These are phyloP conservation scores for Candida smagusa DNA, from an alignment of 1,139 yeast species.

Conservation along the genomic window DNA sequence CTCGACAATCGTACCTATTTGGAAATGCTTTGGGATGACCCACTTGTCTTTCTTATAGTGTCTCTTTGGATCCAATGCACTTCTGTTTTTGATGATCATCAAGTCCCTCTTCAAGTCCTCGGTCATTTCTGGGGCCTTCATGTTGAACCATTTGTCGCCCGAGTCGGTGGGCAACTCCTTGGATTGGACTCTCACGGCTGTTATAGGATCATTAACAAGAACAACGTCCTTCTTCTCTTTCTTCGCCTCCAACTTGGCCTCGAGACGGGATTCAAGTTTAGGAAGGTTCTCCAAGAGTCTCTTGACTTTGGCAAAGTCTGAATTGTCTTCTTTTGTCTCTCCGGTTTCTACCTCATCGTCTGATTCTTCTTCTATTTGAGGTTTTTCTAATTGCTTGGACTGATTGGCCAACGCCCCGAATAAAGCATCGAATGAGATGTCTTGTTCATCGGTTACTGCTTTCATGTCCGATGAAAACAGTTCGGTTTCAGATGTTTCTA, in stretches of 20 bases:
- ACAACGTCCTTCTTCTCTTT: constrained; percentile 19
- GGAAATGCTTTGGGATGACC: constrained; percentile 77
- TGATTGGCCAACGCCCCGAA: constrained; percentile 14
- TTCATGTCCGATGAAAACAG: constrained; percentile 14
- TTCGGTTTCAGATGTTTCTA: constrained; percentile 17
- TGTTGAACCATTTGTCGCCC: constrained; percentile 74
- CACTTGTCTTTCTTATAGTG: constrained; percentile 89
- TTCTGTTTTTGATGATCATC: constrained; percentile 75
- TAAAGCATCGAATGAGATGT: constrained; percentile 12
- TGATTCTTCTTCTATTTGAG: not conserved
- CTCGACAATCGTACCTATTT: constrained; percentile 83
- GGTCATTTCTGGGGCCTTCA: constrained; percentile 79
- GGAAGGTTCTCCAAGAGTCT: constrained; percentile 32
- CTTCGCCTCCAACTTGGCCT: constrained; percentile 17
- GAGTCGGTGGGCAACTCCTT: constrained; percentile 27
- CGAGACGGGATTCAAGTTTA: constrained; percentile 30
- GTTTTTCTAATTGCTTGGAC: constrained; percentile 7
- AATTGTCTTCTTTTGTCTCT: constrained; percentile 6
- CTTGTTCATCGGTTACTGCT: constrained; percentile 4
- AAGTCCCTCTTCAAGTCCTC: constrained; percentile 74
- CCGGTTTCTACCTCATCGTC: constrained; percentile 6
- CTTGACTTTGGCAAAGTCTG: constrained; percentile 24
- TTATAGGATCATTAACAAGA: constrained; percentile 53
- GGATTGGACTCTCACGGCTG: constrained; percentile 13
- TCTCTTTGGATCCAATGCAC: constrained; percentile 91